Base-by-base conservation (phyloP, 306 rosid species). In the Prunus mira region DNA sequence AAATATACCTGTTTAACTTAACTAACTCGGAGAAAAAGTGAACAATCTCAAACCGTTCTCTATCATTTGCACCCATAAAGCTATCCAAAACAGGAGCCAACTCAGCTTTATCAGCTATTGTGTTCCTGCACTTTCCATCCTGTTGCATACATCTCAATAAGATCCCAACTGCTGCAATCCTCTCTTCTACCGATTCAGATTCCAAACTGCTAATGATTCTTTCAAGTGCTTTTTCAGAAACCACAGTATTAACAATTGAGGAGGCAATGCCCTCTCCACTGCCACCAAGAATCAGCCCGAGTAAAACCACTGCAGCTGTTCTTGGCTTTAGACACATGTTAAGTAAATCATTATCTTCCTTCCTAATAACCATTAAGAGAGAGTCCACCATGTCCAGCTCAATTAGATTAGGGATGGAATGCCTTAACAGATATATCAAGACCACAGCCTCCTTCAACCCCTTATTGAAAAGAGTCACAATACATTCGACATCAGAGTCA, bases 361-460 rank as follows among this genome's bases (percentile, higher is more conserved):
- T 82, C 75, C 61, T 67, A 24, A 95, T 76, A 76, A 88, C 90
- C 41, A 19, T 34, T 57, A 95, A 30, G 63, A 95, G 96, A 72
- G 91, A 77, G 24, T 83, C 88, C 63, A 76, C 83, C 58, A 83
- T 54, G 64, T 82, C 95, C 89, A 86, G 81, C 73, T 89, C 90
- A 19, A 78, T 78, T 56, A 94, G 85, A 77, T 71, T 75, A 24
- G 12, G 46, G 18, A 68, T 38, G 6, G 89, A 84, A 67, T 85
- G 87, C 60, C 86, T 90, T 67, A 92, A 73, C 30, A 90, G 90
- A 87, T 89, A 87, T 76, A 95, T 78, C 84, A 92, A 76, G 70
- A 92, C 96, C 76, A 92, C 91, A 76, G 93, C 96, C 79, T 92
- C 97, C 49, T 84, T 56, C 78, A 90, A 79, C 17, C 98, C 98